These are phyloP conservation scores for Botryosphaeria dothidea DNA, from an alignment of 2,329 filamentous ascomycete genomes.

Conservation along the genomic window DNA sequence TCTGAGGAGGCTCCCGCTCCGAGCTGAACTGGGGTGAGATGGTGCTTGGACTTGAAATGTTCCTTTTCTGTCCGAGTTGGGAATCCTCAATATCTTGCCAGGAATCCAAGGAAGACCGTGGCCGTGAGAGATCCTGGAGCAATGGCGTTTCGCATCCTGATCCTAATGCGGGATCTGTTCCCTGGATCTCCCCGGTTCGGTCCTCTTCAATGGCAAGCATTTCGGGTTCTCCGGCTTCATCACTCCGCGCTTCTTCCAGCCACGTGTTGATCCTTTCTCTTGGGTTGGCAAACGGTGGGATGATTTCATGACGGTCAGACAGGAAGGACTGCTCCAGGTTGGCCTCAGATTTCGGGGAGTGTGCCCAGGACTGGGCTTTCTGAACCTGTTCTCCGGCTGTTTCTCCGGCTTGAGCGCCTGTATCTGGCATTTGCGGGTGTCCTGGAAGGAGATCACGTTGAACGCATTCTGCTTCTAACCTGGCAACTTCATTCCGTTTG, in stretches of 20 bases:
- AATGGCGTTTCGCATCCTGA: not conserved
- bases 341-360: not conserved
- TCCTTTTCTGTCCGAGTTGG: not conserved
- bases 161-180: too few species aligned
- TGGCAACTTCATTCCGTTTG: not conserved
- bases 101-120: not conserved
- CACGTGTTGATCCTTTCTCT: slow-evolving; percentile 1
- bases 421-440: not conserved
- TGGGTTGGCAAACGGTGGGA: not conserved
- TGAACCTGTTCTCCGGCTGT: not conserved
- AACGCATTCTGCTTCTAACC: not conserved
- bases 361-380: not conserved
- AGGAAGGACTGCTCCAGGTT: not conserved
- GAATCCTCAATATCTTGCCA: not conserved
- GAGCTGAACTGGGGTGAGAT: not conserved
- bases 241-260: not conserved
- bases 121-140: not conserved
- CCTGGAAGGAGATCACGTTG: not conserved
- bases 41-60: not conserved
- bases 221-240: not conserved
- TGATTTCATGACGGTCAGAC: not conserved
- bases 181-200: too few species aligned
- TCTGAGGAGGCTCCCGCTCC: not conserved
- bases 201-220: not conserved
- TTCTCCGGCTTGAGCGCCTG: not conserved